Evolutionary conservation across 768 basidiomycete species (phyloP).

Genomic region (Chiua virens): DNA sequence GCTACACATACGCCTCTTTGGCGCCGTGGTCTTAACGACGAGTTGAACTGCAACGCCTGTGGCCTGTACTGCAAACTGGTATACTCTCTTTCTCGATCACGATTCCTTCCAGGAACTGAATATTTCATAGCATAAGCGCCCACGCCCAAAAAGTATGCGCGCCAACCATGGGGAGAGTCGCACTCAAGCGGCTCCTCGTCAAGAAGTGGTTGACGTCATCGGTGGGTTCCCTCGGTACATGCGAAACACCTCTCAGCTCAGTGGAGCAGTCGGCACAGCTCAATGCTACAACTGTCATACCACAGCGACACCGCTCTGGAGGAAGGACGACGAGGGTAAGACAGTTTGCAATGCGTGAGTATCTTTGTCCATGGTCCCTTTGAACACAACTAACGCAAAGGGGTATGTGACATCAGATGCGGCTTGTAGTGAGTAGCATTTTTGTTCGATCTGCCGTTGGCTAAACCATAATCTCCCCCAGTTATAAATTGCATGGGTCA

Average conservation of each 20-base stretch:
- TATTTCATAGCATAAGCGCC: slow-evolving; percentile 69
- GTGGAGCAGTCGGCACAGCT: slow-evolving; percentile 44
- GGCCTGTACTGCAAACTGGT: slow-evolving; percentile 87
- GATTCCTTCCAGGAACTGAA: neutral
- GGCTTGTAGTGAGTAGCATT: slow-evolving; percentile 62
- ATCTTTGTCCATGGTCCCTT: neutral
- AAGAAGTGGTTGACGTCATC: slow-evolving; percentile 72
- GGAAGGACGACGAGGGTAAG: slow-evolving; percentile 89
- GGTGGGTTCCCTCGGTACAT: slow-evolving; percentile 47
- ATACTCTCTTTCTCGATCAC: slow-evolving; percentile 26
- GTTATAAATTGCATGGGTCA: slow-evolving; percentile 82
- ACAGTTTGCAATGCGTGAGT: slow-evolving; percentile 89
- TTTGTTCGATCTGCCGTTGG: neutral
- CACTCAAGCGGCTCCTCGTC: slow-evolving; percentile 59
- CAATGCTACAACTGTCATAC: slow-evolving; percentile 92
- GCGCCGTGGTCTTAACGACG: slow-evolving; percentile 84
- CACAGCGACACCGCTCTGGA: slow-evolving; percentile 85
- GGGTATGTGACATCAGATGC: slow-evolving; percentile 46
- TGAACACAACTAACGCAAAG: slow-evolving; percentile 12
- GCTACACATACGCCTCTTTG: slow-evolving; percentile 88
- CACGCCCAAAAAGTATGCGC: slow-evolving; percentile 86
- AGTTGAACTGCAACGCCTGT: slow-evolving; percentile 88
- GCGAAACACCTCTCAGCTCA: slow-evolving; percentile 30
- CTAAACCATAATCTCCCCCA: slow-evolving; percentile 22
- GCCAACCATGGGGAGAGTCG: slow-evolving; percentile 73